Evolutionary conservation across 2,329 filamentous ascomycete species (phyloP), one percentile per base, ranked within the genome.

Genomic region (Triangularia setosa): DNA sequence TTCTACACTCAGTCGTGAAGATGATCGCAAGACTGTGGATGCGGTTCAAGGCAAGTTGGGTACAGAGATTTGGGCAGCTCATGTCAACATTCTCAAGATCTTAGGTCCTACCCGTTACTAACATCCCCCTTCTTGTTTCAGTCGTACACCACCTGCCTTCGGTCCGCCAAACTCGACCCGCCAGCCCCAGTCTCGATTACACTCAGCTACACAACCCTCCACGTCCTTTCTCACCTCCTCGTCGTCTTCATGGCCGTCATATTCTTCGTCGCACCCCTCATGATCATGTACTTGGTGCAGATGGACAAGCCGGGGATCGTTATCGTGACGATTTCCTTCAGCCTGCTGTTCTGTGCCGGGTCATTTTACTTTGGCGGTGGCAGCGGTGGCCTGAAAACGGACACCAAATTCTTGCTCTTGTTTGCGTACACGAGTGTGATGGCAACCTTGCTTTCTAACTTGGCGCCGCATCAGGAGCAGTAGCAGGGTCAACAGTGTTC

Each of bases 401-500:
- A 59, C n/a, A 33, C 35, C 57, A 59, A 59, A 33, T 59, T 59
- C 23, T 27, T 59, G 33, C 14, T 59, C 12, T n/a, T 59, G 33
- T 59, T 59, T 27, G 57, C 57, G 1, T 48, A 59, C 33, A 59
- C 57, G n/a, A 40, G 57, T 16, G 57, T 59, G 12, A 59, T 59
- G 30, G 57, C 57, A n/a, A 59, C 57, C 1, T 11, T 59, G 57
- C 57, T 59, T 6, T 59, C 57, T 5, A 59, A 59, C 18, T 59
- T 59, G n/a, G 40, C 40, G 7, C 40, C 3, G 7, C 40, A 48
- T 48, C 40, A 23, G n/a, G 40, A 23, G 18, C 40, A 21, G 14
- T 11, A 35, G 14, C 33, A 35, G 9, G 14, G 33, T 35, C 33
- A 35, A 16, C 9, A 35, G 11, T 35, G 33, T 35, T 12, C 33